These are phyloP conservation scores for Asterella californica DNA, from an alignment of 225 moss, liverwort and hornwort genomes.

Conservation along the genomic window DNA sequence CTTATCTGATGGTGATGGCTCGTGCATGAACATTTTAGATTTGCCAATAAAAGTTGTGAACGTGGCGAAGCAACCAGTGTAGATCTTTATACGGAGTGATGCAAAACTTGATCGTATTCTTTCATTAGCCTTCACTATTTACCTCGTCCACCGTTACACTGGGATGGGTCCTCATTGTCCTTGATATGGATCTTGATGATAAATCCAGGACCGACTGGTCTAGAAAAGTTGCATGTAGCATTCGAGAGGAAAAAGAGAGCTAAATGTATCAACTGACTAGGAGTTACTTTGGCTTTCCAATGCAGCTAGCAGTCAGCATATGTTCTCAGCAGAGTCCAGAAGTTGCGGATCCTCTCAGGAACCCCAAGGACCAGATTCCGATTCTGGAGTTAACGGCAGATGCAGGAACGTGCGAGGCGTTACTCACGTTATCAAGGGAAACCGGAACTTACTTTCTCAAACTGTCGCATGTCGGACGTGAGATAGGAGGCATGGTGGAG, in stretches of 20 bases:
- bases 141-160: too few relatives aligned
- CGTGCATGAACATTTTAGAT: too few relatives aligned
- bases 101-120: too few relatives aligned
- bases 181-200: too few relatives aligned
- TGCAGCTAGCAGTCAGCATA: neutral
- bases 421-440: neutral
- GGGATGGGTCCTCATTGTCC: too few relatives aligned
- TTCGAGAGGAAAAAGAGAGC: neutral
- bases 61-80: too few relatives aligned
- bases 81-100: too few relatives aligned
- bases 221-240: too few relatives aligned
- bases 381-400: neutral
- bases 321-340: neutral
- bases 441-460: neutral
- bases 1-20: too few relatives aligned
- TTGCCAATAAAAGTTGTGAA: too few relatives aligned
- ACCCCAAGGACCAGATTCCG: neutral
- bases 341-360: neutral
- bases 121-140: too few relatives aligned
- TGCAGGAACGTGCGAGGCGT: neutral
- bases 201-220: too few relatives aligned
- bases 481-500: neutral
- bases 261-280: neutral
- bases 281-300: neutral
- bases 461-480: neutral